These are phyloP conservation scores for Phialocephala sp. DNA, from an alignment of 2,329 filamentous ascomycete genomes.

Conservation along the genomic window DNA sequence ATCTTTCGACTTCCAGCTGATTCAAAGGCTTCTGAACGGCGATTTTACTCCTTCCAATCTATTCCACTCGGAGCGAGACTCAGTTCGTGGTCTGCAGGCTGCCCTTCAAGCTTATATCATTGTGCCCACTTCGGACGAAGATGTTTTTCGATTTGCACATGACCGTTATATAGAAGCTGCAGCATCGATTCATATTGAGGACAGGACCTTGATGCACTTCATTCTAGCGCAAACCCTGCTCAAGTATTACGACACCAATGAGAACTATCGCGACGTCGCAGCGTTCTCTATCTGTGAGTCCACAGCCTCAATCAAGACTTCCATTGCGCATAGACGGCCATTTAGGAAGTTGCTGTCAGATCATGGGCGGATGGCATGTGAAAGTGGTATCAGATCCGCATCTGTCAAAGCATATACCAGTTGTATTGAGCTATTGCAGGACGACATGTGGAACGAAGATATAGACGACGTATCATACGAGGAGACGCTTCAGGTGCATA, in stretches of 20 bases:
- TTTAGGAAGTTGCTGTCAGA: conserved; percentile 76
- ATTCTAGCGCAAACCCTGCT: conserved; percentile 81
- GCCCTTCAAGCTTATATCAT: conserved; percentile 83
- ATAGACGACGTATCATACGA: conserved; percentile 78
- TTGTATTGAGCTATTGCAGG: conserved; percentile 77
- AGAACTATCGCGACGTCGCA: conserved; percentile 70
- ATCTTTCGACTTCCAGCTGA: conserved; percentile 81
- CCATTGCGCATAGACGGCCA: conserved; percentile 63
- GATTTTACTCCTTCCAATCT: conserved; percentile 65
- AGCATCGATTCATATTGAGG: conserved; percentile 66
- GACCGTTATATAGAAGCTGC: conserved; percentile 74
- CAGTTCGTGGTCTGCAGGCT: conserved; percentile 77
- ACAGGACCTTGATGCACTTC: conserved; percentile 83
- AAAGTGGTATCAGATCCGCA: conserved; percentile 81
- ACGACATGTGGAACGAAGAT: conserved; percentile 74
- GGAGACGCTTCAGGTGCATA: conserved; percentile 80
- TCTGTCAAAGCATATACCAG: conserved; percentile 81
- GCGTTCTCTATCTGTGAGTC: conserved; percentile 83
- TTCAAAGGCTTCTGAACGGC: conserved; percentile 76
- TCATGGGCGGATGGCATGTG: conserved; percentile 76
- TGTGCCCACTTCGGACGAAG: conserved; percentile 80
- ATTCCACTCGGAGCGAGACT: conserved; percentile 64
- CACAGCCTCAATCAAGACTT: conserved; percentile 72
- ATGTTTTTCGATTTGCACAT: conserved; percentile 64
- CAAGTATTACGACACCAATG: conserved; percentile 68